Conservation (phyloP, 2,329 filamentous ascomycete genomes). For the Diaporthe australafricana region DNA sequence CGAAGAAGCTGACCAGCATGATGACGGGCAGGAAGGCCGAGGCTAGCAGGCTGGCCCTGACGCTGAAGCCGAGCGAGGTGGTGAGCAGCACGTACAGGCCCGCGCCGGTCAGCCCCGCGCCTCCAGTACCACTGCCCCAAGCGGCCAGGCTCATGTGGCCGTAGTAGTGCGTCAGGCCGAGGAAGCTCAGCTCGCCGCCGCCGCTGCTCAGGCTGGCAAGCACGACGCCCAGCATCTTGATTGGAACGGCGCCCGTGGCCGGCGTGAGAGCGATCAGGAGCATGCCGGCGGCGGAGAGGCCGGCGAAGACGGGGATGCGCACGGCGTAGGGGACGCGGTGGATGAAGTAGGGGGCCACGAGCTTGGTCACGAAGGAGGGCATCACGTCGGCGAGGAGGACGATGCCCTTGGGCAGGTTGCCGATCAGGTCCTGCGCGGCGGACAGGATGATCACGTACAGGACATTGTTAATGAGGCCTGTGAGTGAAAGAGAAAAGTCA, state of each 20-base stretch:
- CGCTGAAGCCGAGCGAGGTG: conserved; percentile 80
- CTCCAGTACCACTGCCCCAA: conserved; percentile 94
- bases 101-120: conserved; percentile 86
- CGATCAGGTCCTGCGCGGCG: conserved; percentile 94
- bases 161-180: conserved; percentile 94
- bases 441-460: conserved; percentile 98
- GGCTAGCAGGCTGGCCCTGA: conserved; percentile 78
- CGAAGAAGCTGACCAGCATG: conserved; percentile 90
- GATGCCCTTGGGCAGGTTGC: conserved; percentile 87
- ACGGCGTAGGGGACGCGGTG: conserved; percentile 84
- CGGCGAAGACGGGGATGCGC: conserved; percentile 80
- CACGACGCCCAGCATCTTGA: conserved; percentile 85
- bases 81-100: conserved; percentile 90
- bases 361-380: conserved; percentile 88
- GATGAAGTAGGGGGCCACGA: conserved; percentile 93
- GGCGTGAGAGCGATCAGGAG: conserved; percentile 87
- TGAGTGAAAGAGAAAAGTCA: background rate
- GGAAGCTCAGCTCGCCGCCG: conserved; percentile 88
- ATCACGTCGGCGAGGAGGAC: conserved; percentile 94
- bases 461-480: conserved; percentile 95
- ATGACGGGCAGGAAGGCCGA: conserved; percentile 83
- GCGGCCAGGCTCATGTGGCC: conserved; percentile 87
- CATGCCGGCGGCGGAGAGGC: conserved; percentile 86
- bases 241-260: conserved; percentile 70
- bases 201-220: conserved; percentile 88